Evolutionary conservation across 306 rosid species (phyloP).

Genomic region (Delonix regia): DNA sequence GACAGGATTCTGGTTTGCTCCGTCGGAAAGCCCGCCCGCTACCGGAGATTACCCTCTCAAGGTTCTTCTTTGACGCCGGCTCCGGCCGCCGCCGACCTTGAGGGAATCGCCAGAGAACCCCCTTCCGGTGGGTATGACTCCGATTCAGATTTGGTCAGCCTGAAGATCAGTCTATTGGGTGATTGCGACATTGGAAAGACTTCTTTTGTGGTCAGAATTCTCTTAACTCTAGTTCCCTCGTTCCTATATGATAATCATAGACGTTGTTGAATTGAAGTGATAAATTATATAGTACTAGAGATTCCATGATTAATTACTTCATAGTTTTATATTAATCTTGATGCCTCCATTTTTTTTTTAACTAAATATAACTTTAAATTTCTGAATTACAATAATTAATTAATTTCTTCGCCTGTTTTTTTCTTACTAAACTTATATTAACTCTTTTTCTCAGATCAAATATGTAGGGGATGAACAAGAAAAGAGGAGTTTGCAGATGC

Average conservation of each 20-base stretch:
- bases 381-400: too few species aligned
- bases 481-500: conserved; percentile 67
- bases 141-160: conserved; percentile 79
- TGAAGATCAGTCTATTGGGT: conserved; percentile 91
- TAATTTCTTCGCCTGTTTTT: too few species aligned
- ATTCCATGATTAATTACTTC: too few species aligned
- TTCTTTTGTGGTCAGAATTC: conserved; percentile 68
- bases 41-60: conserved; percentile 54
- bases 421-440: not conserved
- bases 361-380: too few species aligned
- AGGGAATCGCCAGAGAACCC: not conserved
- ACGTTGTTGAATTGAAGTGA: too few species aligned
- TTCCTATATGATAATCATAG: too few species aligned
- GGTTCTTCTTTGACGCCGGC: not conserved
- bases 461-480: conserved; percentile 91
- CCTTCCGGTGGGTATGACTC: conserved; percentile 49
- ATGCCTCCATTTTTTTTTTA: too few species aligned
- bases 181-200: conserved; percentile 96
- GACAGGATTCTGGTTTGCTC: conserved; percentile 74
- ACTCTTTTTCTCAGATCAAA: conserved; percentile 55
- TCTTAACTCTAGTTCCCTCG: too few species aligned
- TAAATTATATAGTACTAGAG: too few species aligned
- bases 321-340: too few species aligned
- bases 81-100: conserved; percentile 17
- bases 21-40: conserved; percentile 42